phyloP scores from a whole-genome alignment of 1,284 basidiomycete species.

The Cryptococcus wingfieldii region DNA sequence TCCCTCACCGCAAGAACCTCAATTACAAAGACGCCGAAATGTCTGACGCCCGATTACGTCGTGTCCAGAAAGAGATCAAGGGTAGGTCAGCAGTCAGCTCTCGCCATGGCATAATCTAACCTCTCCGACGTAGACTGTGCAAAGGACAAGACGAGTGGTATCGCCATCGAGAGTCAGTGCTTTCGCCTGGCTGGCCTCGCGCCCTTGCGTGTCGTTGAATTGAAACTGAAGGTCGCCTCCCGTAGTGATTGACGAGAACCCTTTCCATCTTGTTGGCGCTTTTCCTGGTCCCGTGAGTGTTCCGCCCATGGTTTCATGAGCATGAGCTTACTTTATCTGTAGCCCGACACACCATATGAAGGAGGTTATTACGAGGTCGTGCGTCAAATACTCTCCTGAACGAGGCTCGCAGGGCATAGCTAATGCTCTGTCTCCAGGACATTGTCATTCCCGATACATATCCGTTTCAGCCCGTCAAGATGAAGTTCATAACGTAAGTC shows the following conservation, averaged over 20 bases:
- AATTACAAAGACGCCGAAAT: constrained; percentile 27
- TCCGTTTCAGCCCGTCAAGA: constrained; percentile 96
- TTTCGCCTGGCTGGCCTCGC: background rate
- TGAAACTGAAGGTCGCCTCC: background rate
- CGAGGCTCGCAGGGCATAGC: background rate
- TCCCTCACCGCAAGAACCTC: no score
- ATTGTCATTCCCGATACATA: constrained; percentile 93
- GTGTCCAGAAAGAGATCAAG: constrained; percentile 87
- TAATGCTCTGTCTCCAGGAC: constrained; percentile 57
- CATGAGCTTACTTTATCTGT: constrained; percentile 1
- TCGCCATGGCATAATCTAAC: background rate
- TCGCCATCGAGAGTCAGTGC: constrained; percentile 61
- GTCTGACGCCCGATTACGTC: constrained; percentile 74
- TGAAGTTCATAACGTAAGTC: constrained; percentile 84
- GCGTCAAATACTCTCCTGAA: constrained; percentile 42
- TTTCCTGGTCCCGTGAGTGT: constrained; percentile 77
- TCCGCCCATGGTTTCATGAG: background rate
- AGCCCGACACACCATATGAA: constrained; percentile 80
- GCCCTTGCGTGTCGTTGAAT: background rate
- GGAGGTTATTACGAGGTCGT: constrained; percentile 91
- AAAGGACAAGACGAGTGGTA: constrained; percentile 82
- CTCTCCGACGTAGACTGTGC: constrained; percentile 66
- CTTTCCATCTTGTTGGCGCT: constrained; percentile 81
- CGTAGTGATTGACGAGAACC: constrained; percentile 71
- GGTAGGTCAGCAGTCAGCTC: constrained; percentile 53